These are phyloP conservation scores for Lipomyces kockii DNA, from an alignment of 805 yeast genomes.

Conservation along the genomic window DNA sequence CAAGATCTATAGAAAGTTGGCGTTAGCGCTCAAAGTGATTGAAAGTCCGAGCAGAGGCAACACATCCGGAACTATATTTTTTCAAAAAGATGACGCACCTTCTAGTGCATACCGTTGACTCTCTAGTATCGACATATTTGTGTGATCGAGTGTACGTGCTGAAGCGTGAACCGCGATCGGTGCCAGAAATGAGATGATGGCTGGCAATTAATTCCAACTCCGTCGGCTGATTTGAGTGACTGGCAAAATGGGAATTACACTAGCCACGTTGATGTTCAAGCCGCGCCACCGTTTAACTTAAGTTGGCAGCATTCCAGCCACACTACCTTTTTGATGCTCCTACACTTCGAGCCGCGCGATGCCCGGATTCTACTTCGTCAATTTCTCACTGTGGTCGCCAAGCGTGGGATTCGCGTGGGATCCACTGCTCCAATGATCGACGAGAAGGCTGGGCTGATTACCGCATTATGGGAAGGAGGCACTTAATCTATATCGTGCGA, in stretches of 20 bases:
- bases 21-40: slow-evolving; percentile 1
- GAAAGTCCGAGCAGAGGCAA: neutral
- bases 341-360: neutral
- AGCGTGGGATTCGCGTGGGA: neutral
- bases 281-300: neutral
- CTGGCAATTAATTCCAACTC: neutral
- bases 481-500: neutral
- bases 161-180: neutral
- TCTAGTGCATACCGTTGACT: slow-evolving; percentile 38
- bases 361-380: neutral
- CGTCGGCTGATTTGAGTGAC: neutral
- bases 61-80: neutral
- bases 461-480: neutral
- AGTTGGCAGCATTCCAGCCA: neutral
- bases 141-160: neutral
- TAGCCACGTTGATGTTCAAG: neutral
- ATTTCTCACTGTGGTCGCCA: neutral
- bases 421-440: neutral
- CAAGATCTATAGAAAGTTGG: slow-evolving; percentile 54
- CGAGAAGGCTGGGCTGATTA: neutral
- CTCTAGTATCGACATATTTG: slow-evolving; percentile 34
- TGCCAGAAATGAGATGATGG: neutral
- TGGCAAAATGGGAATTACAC: neutral
- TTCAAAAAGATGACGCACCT: slow-evolving; percentile 21
- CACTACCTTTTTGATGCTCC: neutral